Evolutionary conservation across 2,329 filamentous ascomycete species (phyloP).

Genomic region (Colletotrichum falcatum): DNA sequence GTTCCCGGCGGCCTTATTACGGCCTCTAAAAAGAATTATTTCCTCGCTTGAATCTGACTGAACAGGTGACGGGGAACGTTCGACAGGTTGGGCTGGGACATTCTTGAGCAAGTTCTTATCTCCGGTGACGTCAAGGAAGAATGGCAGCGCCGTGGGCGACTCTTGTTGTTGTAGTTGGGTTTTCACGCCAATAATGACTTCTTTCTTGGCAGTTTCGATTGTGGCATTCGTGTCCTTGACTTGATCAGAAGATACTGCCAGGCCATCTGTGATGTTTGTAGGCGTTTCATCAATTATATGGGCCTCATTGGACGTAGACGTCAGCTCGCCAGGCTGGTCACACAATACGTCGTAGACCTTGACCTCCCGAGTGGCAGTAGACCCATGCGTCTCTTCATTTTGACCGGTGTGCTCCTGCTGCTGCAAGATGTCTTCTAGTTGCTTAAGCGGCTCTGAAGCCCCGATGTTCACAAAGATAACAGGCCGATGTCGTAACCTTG

Average conservation of each 20-base stretch:
- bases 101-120: conserved; percentile 43
- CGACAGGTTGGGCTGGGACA: not conserved
- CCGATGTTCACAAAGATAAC: conserved; percentile 67
- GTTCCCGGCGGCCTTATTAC: conserved; percentile 45
- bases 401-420: conserved; percentile 17
- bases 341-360: not conserved
- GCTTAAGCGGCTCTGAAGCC: conserved; percentile 61
- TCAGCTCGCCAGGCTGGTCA: not conserved
- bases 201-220: not conserved
- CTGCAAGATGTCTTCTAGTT: conserved; percentile 48
- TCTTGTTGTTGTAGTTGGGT: not conserved
- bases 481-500: conserved; percentile 61
- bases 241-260: not conserved
- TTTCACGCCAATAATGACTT: not conserved
- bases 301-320: not conserved
- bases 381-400: not conserved
- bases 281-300: not conserved
- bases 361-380: not conserved
- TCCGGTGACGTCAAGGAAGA: conserved; percentile 55
- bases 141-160: conserved; percentile 40
- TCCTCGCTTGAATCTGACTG: conserved; percentile 73
- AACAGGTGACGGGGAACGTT: conserved; percentile 40
- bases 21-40: conserved; percentile 74
- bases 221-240: not conserved
- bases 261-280: not conserved